A percentile compares a stretch with the other conserved stretches of the same genome.
These are phyloP conservation scores for Arxiozyma slooffiae DNA, from an alignment of 1,139 yeast genomes.

Conservation along the genomic window DNA sequence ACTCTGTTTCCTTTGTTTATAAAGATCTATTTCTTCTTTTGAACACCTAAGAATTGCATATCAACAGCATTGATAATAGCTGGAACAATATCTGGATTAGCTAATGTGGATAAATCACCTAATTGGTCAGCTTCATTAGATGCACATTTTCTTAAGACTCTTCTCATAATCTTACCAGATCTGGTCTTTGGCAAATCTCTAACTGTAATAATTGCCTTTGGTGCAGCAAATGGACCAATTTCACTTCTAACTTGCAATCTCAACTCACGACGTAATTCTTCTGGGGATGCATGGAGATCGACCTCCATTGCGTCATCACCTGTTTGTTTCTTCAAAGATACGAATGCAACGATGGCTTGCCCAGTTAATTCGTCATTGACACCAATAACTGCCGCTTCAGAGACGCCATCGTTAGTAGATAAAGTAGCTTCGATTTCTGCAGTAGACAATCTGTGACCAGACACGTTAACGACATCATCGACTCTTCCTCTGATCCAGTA, in stretches of 20 bases:
- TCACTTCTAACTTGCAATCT: slow-evolving; percentile 82
- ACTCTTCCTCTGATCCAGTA: slow-evolving; percentile 99
- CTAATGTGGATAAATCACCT: slow-evolving; percentile 86
- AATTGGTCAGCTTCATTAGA: slow-evolving; percentile 85
- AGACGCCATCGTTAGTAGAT: slow-evolving; percentile 66
- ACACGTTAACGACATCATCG: slow-evolving; percentile 94
- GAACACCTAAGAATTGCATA: slow-evolving; percentile 22
- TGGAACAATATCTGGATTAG: slow-evolving; percentile 79
- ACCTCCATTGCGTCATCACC: slow-evolving; percentile 32
- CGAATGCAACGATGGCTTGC: slow-evolving; percentile 93
- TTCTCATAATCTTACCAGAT: slow-evolving; percentile 97
- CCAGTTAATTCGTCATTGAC: slow-evolving; percentile 92
- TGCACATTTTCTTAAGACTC: slow-evolving; percentile 87
- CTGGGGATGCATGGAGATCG: slow-evolving; percentile 37
- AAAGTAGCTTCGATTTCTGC: slow-evolving; percentile 95
- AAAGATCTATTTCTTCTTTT: slow-evolving; percentile 7
- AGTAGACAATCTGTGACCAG: slow-evolving; percentile 94
- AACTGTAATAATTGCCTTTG: slow-evolving; percentile 80
- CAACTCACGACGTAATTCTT: slow-evolving; percentile 63
- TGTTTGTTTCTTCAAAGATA: slow-evolving; percentile 47
- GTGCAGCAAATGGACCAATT: slow-evolving; percentile 98
- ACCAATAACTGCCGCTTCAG: slow-evolving; percentile 95
- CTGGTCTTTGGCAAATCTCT: slow-evolving; percentile 94
- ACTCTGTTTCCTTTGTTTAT: neutral
- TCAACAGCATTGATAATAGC: slow-evolving; percentile 48